Evolutionary conservation across 345 rosid genomes (phyloP).

Genomic region (Euphorbia peplus): DNA sequence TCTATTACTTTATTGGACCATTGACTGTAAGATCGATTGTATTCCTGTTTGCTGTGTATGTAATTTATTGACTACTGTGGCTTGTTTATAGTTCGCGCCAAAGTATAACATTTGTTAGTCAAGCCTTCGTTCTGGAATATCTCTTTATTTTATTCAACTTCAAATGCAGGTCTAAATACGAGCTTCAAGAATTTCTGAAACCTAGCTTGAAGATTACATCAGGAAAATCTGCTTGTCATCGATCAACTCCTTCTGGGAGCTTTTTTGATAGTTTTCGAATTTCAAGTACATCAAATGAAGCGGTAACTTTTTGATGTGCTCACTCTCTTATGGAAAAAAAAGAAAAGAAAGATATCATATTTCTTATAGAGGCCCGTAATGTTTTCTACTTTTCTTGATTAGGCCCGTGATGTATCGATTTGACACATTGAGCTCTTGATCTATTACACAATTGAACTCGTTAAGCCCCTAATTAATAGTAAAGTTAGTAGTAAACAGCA

Average conservation of each 20-base stretch:
- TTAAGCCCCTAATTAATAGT: too few species aligned
- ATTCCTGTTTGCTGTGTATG: not conserved
- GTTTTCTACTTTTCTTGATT: too few species aligned
- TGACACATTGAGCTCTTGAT: too few species aligned
- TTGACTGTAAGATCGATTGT: not conserved
- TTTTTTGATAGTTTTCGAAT: slow-evolving; percentile 61
- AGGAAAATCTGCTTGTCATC: slow-evolving; percentile 43
- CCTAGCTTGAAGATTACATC: slow-evolving; percentile 84
- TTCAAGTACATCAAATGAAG: slow-evolving; percentile 43
- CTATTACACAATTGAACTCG: too few species aligned
- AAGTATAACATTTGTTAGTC: not conserved
- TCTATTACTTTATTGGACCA: not conserved
- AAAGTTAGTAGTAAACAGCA: too few species aligned
- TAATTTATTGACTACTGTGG: slow-evolving; percentile 1
- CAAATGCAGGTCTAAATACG: slow-evolving; percentile 79
- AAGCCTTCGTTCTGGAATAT: slow-evolving; percentile 16
- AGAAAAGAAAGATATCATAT: too few species aligned
- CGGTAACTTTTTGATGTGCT: slow-evolving; percentile 34
- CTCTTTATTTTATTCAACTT: slow-evolving; percentile 18
- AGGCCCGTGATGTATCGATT: too few species aligned
- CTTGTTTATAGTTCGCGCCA: slow-evolving; percentile 2
- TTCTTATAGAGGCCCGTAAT: too few species aligned
- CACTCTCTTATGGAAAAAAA: not conserved
- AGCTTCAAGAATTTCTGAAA: slow-evolving; percentile 86
- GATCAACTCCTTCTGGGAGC: slow-evolving; percentile 56